phyloP scores from a whole-genome alignment of 148 eudicot species.

The Pharnaceum exiguum region DNA sequence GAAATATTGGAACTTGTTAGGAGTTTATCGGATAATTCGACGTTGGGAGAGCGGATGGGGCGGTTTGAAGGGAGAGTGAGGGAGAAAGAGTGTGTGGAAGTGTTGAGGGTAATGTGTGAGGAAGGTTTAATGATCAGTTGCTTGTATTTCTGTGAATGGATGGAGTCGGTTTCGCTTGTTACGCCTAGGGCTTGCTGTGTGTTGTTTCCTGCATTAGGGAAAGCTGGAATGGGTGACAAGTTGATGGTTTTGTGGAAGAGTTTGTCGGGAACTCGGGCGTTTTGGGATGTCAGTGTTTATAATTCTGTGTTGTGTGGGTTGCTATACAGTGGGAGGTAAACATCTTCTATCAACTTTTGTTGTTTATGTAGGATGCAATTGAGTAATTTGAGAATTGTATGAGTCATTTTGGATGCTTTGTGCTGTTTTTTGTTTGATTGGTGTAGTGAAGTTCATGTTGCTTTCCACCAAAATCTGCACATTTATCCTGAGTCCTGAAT shows the following conservation, averaged over 20 bases:
- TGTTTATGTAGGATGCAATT: background rate
- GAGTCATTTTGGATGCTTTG: slow-evolving; percentile 6
- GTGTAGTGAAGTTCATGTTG: no score
- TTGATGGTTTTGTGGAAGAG: slow-evolving; percentile 66
- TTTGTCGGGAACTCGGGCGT: slow-evolving; percentile 48
- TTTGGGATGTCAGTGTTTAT: slow-evolving; percentile 76
- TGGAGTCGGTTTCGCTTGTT: slow-evolving; percentile 63
- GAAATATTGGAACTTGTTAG: slow-evolving; percentile 53
- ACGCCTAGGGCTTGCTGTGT: slow-evolving; percentile 54
- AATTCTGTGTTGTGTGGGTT: slow-evolving; percentile 86
- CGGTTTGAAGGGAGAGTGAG: slow-evolving; percentile 56
- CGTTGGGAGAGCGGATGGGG: slow-evolving; percentile 60
- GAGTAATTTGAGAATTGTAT: background rate
- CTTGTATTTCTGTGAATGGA: slow-evolving; percentile 90
- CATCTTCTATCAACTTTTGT: background rate
- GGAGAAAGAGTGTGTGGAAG: slow-evolving; percentile 55
- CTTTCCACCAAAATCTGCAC: no score
- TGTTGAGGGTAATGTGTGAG: slow-evolving; percentile 55
- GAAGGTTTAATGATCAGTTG: slow-evolving; percentile 57
- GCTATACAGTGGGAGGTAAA: slow-evolving; percentile 61
- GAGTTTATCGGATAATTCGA: slow-evolving; percentile 54
- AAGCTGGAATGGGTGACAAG: slow-evolving; percentile 56
- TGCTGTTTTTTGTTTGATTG: background rate
- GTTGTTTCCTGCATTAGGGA: slow-evolving; percentile 74
- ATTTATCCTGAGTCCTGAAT: no score